Evolutionary conservation across 306 rosid species (phyloP).

Genomic region (Mimosa bimucronata): DNA sequence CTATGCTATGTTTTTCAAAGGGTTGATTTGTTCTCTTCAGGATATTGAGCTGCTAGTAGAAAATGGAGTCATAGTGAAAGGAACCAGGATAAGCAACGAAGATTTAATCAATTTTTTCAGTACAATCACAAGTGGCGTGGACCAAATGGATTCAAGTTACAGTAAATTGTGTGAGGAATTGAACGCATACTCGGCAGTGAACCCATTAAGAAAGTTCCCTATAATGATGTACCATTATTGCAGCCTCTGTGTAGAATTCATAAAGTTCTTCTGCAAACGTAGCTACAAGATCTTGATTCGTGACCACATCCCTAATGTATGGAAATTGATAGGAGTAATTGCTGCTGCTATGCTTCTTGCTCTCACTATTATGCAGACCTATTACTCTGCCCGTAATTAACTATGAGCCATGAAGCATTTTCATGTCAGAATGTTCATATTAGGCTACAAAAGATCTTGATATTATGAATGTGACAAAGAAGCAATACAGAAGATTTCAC

Average conservation of each 20-base stretch:
- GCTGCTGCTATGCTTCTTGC: constrained; percentile 34
- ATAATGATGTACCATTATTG: constrained; percentile 37
- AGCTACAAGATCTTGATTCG: constrained; percentile 34
- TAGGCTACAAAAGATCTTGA: neutral
- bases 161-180: constrained; percentile 37
- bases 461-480: neutral
- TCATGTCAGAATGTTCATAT: neutral
- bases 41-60: constrained; percentile 36
- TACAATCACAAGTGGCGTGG: constrained; percentile 33
- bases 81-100: constrained; percentile 11
- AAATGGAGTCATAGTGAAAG: constrained; percentile 30
- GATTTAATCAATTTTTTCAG: constrained; percentile 28
- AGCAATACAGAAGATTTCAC: neutral
- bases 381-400: constrained; percentile 27
- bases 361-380: constrained; percentile 42
- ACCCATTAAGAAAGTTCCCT: constrained; percentile 30
- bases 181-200: constrained; percentile 36
- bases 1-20: constrained; percentile 42
- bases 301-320: constrained; percentile 42
- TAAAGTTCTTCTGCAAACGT: constrained; percentile 30
- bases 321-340: constrained; percentile 38
- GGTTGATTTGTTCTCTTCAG: constrained; percentile 35
- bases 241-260: constrained; percentile 20
- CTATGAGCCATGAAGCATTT: neutral
- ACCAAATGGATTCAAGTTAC: constrained; percentile 42